Percentiles rank a stretch among this genome's conserved stretches.
Evolutionary conservation across 176 grass and related monocot species (phyloP).

Genomic region (Phragmites australis): DNA sequence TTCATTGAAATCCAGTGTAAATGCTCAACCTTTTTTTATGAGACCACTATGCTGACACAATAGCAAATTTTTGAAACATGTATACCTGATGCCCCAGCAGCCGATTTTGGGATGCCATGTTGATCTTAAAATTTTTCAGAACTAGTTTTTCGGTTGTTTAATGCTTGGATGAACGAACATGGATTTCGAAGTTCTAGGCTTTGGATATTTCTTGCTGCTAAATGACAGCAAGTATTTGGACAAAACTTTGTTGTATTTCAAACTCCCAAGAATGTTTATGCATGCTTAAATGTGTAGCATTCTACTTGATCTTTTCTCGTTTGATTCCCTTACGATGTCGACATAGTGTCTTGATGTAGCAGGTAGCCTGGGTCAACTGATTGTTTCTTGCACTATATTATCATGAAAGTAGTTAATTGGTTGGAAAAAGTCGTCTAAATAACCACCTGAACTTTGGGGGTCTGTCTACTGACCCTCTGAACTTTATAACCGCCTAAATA

Average conservation of each 20-base stretch:
- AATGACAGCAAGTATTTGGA: background rate
- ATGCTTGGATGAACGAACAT: background rate
- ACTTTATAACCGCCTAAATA: too few relatives aligned
- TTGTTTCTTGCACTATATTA: too few relatives aligned
- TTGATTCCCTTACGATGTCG: too few relatives aligned
- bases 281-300: too few relatives aligned
- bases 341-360: too few relatives aligned
- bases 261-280: background rate
- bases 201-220: background rate
- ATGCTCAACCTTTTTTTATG: background rate
- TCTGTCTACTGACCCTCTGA: too few relatives aligned
- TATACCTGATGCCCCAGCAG: background rate
- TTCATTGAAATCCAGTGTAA: background rate
- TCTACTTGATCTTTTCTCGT: too few relatives aligned
- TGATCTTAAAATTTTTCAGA: background rate
- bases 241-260: slow-evolving; percentile 13
- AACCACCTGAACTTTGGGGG: too few relatives aligned
- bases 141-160: background rate
- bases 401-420: too few relatives aligned
- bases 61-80: background rate
- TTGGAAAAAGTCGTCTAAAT: too few relatives aligned
- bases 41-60: background rate
- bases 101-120: background rate
- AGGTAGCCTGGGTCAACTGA: too few relatives aligned
- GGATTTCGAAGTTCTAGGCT: background rate